These are phyloP conservation scores for Trichoderma gamsii DNA, from an alignment of 495 filamentous ascomycete species.

Conservation along the genomic window DNA sequence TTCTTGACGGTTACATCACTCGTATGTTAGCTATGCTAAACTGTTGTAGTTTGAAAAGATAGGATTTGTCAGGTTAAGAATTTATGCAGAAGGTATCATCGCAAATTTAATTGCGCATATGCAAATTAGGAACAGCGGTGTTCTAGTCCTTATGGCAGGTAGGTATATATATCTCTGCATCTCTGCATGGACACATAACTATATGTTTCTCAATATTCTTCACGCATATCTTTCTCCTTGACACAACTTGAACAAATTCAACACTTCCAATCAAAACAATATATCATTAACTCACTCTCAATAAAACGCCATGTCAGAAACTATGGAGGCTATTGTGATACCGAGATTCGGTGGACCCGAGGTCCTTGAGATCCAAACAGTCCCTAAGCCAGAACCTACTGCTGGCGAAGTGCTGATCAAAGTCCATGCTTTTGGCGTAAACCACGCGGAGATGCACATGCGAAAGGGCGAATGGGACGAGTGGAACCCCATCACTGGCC, in stretches of 20 bases:
- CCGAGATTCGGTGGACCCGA: slow-evolving; percentile 36
- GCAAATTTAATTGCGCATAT: not conserved
- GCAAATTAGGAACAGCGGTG: not conserved
- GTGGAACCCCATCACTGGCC: slow-evolving; percentile 36
- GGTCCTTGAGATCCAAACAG: slow-evolving; percentile 28
- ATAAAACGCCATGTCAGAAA: not conserved
- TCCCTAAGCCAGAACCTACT: slow-evolving; percentile 29
- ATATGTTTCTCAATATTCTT: too few species aligned
- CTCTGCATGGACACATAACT: too few species aligned
- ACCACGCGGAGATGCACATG: slow-evolving; percentile 50
- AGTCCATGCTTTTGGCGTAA: slow-evolving; percentile 43
- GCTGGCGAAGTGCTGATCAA: slow-evolving; percentile 35
- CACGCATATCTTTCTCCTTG: too few species aligned
- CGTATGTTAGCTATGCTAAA: not conserved
- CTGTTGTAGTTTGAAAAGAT: not conserved
- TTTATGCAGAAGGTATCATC: not conserved
- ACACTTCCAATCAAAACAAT: not conserved
- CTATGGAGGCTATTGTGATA: slow-evolving; percentile 43
- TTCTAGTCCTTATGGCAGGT: not conserved
- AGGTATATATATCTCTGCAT: not conserved
- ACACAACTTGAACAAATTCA: not conserved
- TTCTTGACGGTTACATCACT: not conserved
- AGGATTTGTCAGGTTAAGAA: not conserved
- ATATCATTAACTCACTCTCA: not conserved
- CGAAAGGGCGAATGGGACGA: slow-evolving; percentile 47